Evolutionary conservation across 2,329 filamentous ascomycete genomes (phyloP), one percentile per base, ranked within the genome.

Genomic region (Colletotrichum siamense): DNA sequence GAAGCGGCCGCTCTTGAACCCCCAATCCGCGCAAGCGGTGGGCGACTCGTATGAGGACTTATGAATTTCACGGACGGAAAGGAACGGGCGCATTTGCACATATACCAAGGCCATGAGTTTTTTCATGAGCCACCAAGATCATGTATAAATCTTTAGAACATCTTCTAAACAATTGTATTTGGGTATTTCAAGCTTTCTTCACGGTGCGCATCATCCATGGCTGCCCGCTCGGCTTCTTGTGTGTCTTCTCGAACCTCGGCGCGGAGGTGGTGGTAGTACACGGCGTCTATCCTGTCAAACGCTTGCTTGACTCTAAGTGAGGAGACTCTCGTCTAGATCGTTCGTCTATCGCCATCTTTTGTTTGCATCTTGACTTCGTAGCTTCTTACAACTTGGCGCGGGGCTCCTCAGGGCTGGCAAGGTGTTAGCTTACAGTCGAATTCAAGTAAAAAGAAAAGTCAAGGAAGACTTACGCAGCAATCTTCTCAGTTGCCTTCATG

Each of bases 401-500:
- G 24, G 66, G 70, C 18, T 75, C 68, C 24, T 72, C 70, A 15
- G 67, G 76, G 32, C 76, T 77, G 18, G 13, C 2, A n/a, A 7
- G 26, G 26, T 28, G 26, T 28, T 28, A 28, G 26, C 6, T 28
- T 28, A 28, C 26, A 28, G 26, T 7, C 26, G 26, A 28, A 28
- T 28, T 28, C 26, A 6, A 28, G 26, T 28, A 6, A 28, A 7
- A 28, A 28, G 26, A 28, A 28, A 28, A 28, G 26, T 28, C 26
- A 28, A 28, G 7, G 26, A 28, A 28, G 30, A 77, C 74, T 52
- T 77, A 82, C 68, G 79, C 78, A 30, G 77, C 85, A 69, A 83
- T 81, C 81, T 86, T 84, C 83, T 92, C 91, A 1, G 91, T 92
- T 69, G 86, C 86, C 77, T 87, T 84, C 81, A 87, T 85, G 79